Conservation (phyloP, 1,284 basidiomycete genomes). For the Boletus hoseneyae region DNA sequence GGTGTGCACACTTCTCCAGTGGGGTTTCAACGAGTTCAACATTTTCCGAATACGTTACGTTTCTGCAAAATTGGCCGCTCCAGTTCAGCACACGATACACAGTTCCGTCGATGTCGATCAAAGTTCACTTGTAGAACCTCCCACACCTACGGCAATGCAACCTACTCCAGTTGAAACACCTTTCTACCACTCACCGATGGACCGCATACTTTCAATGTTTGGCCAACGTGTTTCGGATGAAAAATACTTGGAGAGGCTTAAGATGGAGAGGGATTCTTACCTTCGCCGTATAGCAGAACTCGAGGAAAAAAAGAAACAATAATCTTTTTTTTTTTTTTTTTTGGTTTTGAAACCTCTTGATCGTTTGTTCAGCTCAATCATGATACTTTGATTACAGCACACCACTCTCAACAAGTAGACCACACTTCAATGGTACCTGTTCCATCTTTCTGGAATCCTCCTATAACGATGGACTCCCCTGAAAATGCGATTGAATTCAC, state of each 20-base stretch:
- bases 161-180: slow-evolving; percentile 5
- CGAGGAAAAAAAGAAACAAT: slow-evolving; percentile 41
- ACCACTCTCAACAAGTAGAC: slow-evolving; percentile 24
- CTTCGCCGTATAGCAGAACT: slow-evolving; percentile 55
- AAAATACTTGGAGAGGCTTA: slow-evolving; percentile 56
- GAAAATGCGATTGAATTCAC: slow-evolving; percentile 54
- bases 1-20: slow-evolving; percentile 56
- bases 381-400: slow-evolving; percentile 3
- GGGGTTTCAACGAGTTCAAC: slow-evolving; percentile 60
- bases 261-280: slow-evolving; percentile 47
- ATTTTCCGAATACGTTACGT: slow-evolving; percentile 55
- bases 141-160: slow-evolving; percentile 5
- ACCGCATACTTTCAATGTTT: slow-evolving; percentile 41
- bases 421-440: slow-evolving; percentile 64
- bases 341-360: too few relatives aligned
- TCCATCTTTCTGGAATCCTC: slow-evolving; percentile 55
- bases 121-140: slow-evolving; percentile 1
- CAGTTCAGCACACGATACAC: background rate
- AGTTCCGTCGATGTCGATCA: background rate
- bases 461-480: slow-evolving; percentile 47
- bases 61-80: slow-evolving; percentile 28
- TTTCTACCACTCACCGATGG: slow-evolving; percentile 17
- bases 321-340: background rate
- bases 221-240: slow-evolving; percentile 60
- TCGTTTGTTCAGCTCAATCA: slow-evolving; percentile 1